phyloP scores from a whole-genome alignment of 2,329 filamentous ascomycete genomes.

The Venturia nashicola region DNA sequence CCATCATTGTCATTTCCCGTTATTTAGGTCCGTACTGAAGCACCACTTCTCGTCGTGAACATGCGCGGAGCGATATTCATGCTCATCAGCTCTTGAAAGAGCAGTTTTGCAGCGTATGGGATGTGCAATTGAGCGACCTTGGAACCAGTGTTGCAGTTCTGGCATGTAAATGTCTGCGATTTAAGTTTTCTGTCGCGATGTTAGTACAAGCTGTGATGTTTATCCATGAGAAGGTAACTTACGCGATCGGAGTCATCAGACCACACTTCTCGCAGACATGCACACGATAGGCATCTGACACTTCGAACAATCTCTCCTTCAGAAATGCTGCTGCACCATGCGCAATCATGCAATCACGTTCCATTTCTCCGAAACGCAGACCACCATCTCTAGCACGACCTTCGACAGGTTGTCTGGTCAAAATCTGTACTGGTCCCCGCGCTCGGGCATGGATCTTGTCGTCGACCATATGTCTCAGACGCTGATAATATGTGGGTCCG shows the following conservation, averaged over 20 bases:
- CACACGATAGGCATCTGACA: slow-evolving; percentile 94
- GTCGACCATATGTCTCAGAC: slow-evolving; percentile 97
- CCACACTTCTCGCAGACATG: slow-evolving; percentile 98
- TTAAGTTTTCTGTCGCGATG: slow-evolving; percentile 59
- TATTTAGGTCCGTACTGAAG: not conserved
- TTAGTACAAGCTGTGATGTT: slow-evolving; percentile 11
- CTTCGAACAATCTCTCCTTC: slow-evolving; percentile 94
- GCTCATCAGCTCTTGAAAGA: slow-evolving; percentile 94
- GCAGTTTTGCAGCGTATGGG: slow-evolving; percentile 90
- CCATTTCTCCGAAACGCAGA: slow-evolving; percentile 99
- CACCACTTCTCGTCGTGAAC: slow-evolving; percentile 68
- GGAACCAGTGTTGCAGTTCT: slow-evolving; percentile 98
- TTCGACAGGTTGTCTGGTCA: slow-evolving; percentile 94
- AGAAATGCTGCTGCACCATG: slow-evolving; percentile 94
- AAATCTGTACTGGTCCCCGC: slow-evolving; percentile 88
- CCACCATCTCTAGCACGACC: slow-evolving; percentile 97
- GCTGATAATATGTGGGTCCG: slow-evolving; percentile 96
- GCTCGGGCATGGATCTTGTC: slow-evolving; percentile 99
- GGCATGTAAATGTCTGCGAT: slow-evolving; percentile 91
- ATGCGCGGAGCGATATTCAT: slow-evolving; percentile 98
- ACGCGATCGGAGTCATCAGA: slow-evolving; percentile 98
- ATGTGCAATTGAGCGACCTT: slow-evolving; percentile 97
- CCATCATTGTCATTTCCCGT: not conserved
- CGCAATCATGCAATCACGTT: slow-evolving; percentile 99
- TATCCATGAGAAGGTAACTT: slow-evolving; percentile 39